Conservation (phyloP, 495 filamentous ascomycete genomes). For the Barbatosphaeria neglecta region DNA sequence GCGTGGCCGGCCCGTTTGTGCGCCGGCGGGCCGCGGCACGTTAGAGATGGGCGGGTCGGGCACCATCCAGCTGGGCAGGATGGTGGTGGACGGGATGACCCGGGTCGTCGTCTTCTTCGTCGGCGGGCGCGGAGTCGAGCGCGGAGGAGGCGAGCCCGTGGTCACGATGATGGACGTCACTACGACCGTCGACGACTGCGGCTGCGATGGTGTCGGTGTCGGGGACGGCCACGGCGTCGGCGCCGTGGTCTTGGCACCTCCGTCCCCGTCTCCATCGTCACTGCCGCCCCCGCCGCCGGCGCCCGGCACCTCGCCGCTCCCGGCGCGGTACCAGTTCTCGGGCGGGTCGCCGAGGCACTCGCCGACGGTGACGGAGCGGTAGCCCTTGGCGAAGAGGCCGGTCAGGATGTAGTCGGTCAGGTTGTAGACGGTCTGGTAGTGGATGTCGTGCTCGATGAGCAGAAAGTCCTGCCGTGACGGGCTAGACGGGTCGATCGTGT, state of each 20-base stretch:
- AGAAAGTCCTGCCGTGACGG: constrained; percentile 40
- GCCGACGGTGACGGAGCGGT: constrained; percentile 56
- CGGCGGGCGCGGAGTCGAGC: background rate
- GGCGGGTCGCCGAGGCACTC: constrained; percentile 60
- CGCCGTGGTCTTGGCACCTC: no score
- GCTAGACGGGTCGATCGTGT: constrained; percentile 37
- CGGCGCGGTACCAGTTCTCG: constrained; percentile 57
- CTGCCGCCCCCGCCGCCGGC: background rate
- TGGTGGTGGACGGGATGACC: background rate
- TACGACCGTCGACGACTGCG: background rate
- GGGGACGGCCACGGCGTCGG: background rate
- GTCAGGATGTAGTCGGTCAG: constrained; percentile 65
- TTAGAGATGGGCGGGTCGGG: background rate
- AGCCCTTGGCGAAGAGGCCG: constrained; percentile 45
- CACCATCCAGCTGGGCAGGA: background rate
- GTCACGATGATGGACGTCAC: background rate
- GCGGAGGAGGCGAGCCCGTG: background rate
- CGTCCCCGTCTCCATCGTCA: no score
- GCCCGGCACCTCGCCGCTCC: background rate
- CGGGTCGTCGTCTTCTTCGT: background rate
- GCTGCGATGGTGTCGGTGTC: background rate
- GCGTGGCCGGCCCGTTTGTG: no score
- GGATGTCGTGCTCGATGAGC: constrained; percentile 70
- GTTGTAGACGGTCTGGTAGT: constrained; percentile 64
- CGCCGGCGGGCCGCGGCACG: constrained; percentile 24